A percentile compares a stretch with the other conserved stretches of the same genome.
Evolutionary conservation across 805 yeast species (phyloP).

Genomic region (Kregervanrija fluxuum): DNA sequence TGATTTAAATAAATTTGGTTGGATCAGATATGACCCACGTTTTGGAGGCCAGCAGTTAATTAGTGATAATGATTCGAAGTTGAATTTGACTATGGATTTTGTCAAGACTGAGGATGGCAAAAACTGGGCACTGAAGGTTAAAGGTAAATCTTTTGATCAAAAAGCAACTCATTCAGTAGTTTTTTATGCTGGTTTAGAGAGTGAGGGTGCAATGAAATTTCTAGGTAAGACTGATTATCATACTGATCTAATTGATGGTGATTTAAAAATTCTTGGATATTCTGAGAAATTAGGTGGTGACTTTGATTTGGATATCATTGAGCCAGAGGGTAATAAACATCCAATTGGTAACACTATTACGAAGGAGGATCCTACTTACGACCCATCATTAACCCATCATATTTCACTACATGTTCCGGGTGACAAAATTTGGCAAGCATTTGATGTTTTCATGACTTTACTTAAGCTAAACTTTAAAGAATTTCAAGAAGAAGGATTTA

Average conservation of each 20-base stretch:
- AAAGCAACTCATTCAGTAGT: constrained; percentile 55
- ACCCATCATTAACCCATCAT: constrained; percentile 59
- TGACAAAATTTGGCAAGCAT: constrained; percentile 67
- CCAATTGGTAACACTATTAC: constrained; percentile 25
- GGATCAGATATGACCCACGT: constrained; percentile 86
- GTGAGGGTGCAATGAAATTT: constrained; percentile 37
- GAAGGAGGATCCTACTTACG: constrained; percentile 33
- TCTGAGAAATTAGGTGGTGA: constrained; percentile 58
- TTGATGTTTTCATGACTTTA: constrained; percentile 64
- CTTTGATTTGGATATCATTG: constrained; percentile 54
- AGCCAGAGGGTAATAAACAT: constrained; percentile 40
- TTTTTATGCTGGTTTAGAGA: constrained; percentile 74
- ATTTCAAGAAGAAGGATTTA: constrained; percentile 27
- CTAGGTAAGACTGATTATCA: constrained; percentile 23
- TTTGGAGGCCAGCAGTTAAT: constrained; percentile 77
- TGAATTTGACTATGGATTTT: constrained; percentile 63
- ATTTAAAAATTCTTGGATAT: constrained; percentile 39
- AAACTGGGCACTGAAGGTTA: constrained; percentile 75
- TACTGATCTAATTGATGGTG: constrained; percentile 28
- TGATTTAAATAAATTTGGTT: constrained; percentile 65
- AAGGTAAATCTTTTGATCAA: constrained; percentile 53
- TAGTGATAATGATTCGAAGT: constrained; percentile 54
- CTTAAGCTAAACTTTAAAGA: constrained; percentile 60
- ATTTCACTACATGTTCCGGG: constrained; percentile 59
- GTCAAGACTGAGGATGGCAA: constrained; percentile 62